Conservation (phyloP, 1,139 yeast genomes). For the Kurtzmaniella quercitrusa region DNA sequence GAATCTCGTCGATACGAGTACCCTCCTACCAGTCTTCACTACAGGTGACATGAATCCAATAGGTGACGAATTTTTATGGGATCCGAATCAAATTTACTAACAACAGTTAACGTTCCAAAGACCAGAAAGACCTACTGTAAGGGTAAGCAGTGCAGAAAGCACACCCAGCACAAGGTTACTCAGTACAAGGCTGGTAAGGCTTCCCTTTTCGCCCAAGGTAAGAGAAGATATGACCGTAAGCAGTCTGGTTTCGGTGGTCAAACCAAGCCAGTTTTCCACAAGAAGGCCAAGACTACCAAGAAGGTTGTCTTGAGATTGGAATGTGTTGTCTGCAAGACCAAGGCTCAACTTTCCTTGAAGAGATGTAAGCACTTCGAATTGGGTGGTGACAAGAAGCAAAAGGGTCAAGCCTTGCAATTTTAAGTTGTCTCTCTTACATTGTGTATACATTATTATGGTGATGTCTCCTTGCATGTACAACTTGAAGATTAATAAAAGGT, state of each 20-base stretch:
- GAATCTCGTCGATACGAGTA: no score
- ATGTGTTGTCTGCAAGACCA: conserved; percentile 98
- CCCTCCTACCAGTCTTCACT: no score
- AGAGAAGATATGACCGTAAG: conserved; percentile 99
- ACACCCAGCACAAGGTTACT: conserved; percentile 99
- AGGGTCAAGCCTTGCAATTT: conserved; percentile 98
- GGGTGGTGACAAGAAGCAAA: conserved; percentile 99
- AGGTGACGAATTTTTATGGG: background rate
- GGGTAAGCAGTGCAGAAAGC: conserved; percentile 98
- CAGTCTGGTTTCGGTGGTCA: conserved; percentile 99
- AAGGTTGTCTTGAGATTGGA: conserved; percentile 99
- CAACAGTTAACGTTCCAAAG: conserved; percentile 98
- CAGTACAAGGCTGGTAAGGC: conserved; percentile 99
- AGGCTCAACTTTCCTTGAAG: conserved; percentile 96
- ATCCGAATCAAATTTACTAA: conserved; percentile 22
- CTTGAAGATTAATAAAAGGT: conserved; percentile 5
- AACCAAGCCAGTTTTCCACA: conserved; percentile 99
- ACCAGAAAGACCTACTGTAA: conserved; percentile 99
- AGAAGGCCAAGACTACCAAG: conserved; percentile 99
- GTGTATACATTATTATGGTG: conserved; percentile 3
- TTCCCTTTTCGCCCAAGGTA: conserved; percentile 98
- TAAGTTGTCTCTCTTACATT: conserved; percentile 31
- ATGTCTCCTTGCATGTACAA: conserved; percentile 6
- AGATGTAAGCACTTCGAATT: conserved; percentile 99
- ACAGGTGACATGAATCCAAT: background rate